Conservation (phyloP, 179 eudicot species). For the Gypsophila paniculata region DNA sequence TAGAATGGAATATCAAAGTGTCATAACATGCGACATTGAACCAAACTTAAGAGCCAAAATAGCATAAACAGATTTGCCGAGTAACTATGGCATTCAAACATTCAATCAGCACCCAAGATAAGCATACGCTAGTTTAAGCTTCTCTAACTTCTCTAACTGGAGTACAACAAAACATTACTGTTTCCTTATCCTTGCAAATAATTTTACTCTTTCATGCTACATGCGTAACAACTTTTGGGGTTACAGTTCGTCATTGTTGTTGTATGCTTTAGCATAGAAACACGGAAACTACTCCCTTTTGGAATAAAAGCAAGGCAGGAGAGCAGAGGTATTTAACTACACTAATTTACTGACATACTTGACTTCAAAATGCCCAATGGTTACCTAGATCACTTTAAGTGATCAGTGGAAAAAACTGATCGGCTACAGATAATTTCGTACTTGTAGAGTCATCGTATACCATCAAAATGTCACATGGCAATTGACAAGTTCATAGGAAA, state of each 20-base stretch:
- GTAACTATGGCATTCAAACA: too few relatives aligned
- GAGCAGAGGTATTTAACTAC: not conserved
- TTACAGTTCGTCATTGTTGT: too few relatives aligned
- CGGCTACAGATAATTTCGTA: not conserved
- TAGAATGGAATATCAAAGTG: too few relatives aligned
- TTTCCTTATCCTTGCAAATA: not conserved
- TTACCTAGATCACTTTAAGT: not conserved
- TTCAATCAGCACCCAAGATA: too few relatives aligned
- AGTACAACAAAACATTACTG: too few relatives aligned
- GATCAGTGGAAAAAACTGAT: not conserved
- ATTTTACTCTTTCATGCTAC: not conserved
- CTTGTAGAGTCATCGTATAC: not conserved
- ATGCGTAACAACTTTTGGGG: not conserved
- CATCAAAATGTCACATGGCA: not conserved
- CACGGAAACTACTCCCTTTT: not conserved
- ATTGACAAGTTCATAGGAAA: conserved; percentile 1
- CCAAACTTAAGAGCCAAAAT: too few relatives aligned
- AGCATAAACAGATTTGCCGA: too few relatives aligned
- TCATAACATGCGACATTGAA: too few relatives aligned
- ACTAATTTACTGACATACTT: not conserved
- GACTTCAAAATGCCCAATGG: too few relatives aligned
- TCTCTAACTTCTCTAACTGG: too few relatives aligned
- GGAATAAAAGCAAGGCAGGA: not conserved
- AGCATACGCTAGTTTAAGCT: too few relatives aligned
- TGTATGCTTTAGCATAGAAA: too few relatives aligned